phyloP scores from a whole-genome alignment of 257 asterid species.

The Fraxinus excelsior region DNA sequence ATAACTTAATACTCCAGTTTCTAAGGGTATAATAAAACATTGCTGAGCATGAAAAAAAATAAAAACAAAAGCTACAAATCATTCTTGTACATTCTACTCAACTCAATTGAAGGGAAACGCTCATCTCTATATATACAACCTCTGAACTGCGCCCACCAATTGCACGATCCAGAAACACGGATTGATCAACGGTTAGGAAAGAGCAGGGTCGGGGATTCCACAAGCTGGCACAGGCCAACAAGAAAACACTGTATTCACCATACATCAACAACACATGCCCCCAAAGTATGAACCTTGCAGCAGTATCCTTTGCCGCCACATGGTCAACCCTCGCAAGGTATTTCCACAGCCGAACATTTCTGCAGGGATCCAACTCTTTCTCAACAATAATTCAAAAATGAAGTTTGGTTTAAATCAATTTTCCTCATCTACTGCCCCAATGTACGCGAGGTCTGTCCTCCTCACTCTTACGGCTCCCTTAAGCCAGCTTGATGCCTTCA shows the following conservation, averaged over 20 bases:
- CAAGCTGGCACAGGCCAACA: constrained; percentile 22
- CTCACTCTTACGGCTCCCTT: constrained; percentile 85
- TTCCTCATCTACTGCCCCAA: constrained; percentile 88
- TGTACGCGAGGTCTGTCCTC: constrained; percentile 80
- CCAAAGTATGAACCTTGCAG: constrained; percentile 44
- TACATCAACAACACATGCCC: constrained; percentile 28
- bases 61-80: constrained; percentile 37
- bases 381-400: constrained; percentile 26
- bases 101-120: constrained; percentile 38
- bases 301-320: constrained; percentile 38
- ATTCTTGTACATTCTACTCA: constrained; percentile 45
- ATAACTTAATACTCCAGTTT: not conserved
- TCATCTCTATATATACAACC: constrained; percentile 52
- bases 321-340: constrained; percentile 11
- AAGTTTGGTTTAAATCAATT: constrained; percentile 50
- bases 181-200: constrained; percentile 59
- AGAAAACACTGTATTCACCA: constrained; percentile 24
- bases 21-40: constrained; percentile 34
- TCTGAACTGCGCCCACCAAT: constrained; percentile 42
- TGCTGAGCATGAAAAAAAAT: constrained; percentile 40
- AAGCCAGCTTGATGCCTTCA: constrained; percentile 74
- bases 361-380: constrained; percentile 27
- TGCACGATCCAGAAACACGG: constrained; percentile 36
- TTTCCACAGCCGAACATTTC: constrained; percentile 21
- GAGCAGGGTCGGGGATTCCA: constrained; percentile 40